Conservation (phyloP, 108 stramenopile species). For the Aurantiochytrium sp. region DNA sequence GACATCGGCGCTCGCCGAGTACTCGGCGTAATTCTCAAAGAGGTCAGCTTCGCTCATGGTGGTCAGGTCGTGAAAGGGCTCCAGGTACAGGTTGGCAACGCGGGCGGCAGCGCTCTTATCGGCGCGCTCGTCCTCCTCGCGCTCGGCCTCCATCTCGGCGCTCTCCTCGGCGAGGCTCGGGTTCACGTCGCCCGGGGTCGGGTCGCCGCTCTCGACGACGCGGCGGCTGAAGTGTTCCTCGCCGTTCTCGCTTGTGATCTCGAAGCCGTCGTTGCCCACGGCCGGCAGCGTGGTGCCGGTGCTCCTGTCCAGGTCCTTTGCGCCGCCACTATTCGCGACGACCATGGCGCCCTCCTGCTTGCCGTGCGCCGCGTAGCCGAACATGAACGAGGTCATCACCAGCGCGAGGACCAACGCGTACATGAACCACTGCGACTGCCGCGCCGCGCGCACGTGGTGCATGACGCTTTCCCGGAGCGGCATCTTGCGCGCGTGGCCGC, state of each 20-base stretch:
- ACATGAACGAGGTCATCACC: not conserved
- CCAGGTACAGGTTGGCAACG: not conserved
- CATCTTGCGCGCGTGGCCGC: not conserved
- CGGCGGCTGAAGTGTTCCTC: not conserved
- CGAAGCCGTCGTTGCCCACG: not conserved
- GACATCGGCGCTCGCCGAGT: not conserved
- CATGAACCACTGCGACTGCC: not conserved
- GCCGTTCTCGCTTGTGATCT: not conserved
- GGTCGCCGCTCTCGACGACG: not conserved
- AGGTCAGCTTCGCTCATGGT: not conserved
- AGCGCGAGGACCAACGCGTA: not conserved
- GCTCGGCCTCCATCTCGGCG: not conserved
- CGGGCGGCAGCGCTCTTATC: not conserved
- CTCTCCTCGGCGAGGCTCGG: not conserved
- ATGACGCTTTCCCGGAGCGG: not conserved
- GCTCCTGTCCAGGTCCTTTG: too few species aligned
- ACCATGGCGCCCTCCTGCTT: not conserved
- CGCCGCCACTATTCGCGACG: too few species aligned
- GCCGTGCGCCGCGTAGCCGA: not conserved
- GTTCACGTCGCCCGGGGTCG: not conserved
- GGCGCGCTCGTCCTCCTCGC: not conserved
- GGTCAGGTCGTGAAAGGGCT: not conserved
- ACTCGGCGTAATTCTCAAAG: constrained; percentile 25
- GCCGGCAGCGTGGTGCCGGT: not conserved
- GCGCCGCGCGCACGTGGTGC: not conserved